Evolutionary conservation across 306 rosid genomes (phyloP).

Genomic region (Ammopiptanthus mongolicus): DNA sequence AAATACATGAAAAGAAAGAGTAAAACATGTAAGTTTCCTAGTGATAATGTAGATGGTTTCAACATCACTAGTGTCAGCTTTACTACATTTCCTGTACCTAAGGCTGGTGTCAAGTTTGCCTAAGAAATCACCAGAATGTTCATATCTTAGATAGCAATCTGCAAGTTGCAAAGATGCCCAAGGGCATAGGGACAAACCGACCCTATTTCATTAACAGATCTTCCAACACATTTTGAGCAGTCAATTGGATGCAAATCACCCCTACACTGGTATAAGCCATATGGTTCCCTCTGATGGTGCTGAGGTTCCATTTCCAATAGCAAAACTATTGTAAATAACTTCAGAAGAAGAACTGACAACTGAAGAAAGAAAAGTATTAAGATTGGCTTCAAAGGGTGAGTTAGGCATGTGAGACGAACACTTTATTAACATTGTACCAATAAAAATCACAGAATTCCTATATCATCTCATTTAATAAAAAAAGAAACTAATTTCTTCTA

Average conservation of each 20-base stretch:
- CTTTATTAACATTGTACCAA: too few species aligned
- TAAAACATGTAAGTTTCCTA: too few species aligned
- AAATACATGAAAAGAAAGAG: too few species aligned
- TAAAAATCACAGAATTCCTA: too few species aligned
- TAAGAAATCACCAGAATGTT: slow-evolving; percentile 59
- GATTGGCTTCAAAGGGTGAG: slow-evolving; percentile 62
- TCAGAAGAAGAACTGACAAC: slow-evolving; percentile 64
- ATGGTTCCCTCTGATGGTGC: slow-evolving; percentile 31
- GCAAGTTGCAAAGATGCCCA: slow-evolving; percentile 70
- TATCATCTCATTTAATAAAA: not conserved
- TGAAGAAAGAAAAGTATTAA: slow-evolving; percentile 57
- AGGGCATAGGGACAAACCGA: slow-evolving; percentile 68
- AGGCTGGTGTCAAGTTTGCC: slow-evolving; percentile 62
- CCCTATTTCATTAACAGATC: slow-evolving; percentile 45
- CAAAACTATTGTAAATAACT: slow-evolving; percentile 47
- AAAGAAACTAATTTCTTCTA: not conserved
- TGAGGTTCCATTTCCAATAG: slow-evolving; percentile 55
- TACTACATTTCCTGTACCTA: slow-evolving; percentile 65
- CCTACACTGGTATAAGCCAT: slow-evolving; percentile 72
- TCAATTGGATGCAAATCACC: slow-evolving; percentile 62
- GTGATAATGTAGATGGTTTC: too few species aligned
- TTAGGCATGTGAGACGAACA: slow-evolving; percentile 15
- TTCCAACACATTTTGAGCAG: slow-evolving; percentile 61
- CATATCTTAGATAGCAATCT: slow-evolving; percentile 69
- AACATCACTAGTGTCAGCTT: slow-evolving; percentile 34